Evolutionary conservation across 495 filamentous ascomycete species (phyloP).

Genomic region (Penicillium simplicissimum): DNA sequence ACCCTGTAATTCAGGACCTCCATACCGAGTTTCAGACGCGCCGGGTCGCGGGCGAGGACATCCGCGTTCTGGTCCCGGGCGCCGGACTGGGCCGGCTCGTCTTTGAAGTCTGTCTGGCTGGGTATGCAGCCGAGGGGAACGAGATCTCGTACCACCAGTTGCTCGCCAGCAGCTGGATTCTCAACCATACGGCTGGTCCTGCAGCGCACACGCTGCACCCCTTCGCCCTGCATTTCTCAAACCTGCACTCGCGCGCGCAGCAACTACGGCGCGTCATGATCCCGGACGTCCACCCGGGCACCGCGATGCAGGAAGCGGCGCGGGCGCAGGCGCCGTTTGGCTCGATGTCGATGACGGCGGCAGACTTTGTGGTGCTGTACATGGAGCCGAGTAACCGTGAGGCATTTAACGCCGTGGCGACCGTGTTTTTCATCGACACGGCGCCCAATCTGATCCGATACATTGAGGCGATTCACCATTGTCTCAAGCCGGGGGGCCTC

Average conservation of each 20-base stretch:
- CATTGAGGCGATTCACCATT: conserved; percentile 76
- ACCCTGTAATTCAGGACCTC: conserved; percentile 66
- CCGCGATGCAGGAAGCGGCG: conserved; percentile 46
- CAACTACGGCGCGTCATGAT: conserved; percentile 70
- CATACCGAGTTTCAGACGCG: conserved; percentile 49
- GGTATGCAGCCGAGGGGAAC: conserved; percentile 82
- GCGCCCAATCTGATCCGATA: conserved; percentile 90
- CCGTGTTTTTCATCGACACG: conserved; percentile 96
- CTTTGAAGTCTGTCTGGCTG: conserved; percentile 76
- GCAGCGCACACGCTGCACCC: conserved; percentile 63
- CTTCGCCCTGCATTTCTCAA: conserved; percentile 79
- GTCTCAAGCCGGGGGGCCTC: conserved; percentile 73
- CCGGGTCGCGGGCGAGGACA: conserved; percentile 27
- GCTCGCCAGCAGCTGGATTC: conserved; percentile 79
- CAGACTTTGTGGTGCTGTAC: conserved; percentile 82
- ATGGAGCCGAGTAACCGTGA: conserved; percentile 54
- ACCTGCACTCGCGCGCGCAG: conserved; percentile 66
- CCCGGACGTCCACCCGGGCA: conserved; percentile 74
- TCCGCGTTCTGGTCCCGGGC: conserved; percentile 82
- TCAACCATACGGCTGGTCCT: conserved; percentile 65
- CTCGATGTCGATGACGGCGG: conserved; percentile 79
- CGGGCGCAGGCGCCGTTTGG: conserved; percentile 30
- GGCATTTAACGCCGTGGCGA: conserved; percentile 77
- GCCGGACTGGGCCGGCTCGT: conserved; percentile 86
- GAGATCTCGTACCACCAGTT: conserved; percentile 96